A percentile compares a stretch with the other conserved stretches of the same genome.
Conservation (phyloP, 2,329 filamentous ascomycete species). For the Penicillium sp. region DNA sequence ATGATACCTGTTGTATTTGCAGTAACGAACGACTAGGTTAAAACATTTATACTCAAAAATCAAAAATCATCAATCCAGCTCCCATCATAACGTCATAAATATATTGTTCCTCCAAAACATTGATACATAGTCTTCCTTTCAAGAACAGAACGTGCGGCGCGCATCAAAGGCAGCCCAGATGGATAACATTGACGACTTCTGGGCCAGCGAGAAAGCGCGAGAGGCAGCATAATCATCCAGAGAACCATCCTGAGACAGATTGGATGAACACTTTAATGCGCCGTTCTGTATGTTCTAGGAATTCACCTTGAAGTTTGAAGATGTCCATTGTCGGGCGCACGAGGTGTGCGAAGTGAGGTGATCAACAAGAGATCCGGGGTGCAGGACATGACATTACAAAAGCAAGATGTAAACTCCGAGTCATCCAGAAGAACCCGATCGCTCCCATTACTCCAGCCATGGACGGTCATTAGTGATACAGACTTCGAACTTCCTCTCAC, state of each 20-base stretch:
- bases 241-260: too few relatives aligned
- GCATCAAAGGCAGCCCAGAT: neutral
- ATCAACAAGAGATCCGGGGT: neutral
- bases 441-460: neutral
- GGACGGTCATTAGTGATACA: slow-evolving; percentile 4
- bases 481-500: slow-evolving; percentile 21
- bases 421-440: neutral
- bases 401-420: neutral
- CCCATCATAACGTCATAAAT: slow-evolving; percentile 22
- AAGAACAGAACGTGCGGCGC: neutral
- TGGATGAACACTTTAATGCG: neutral
- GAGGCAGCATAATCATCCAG: neutral
- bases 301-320: neutral
- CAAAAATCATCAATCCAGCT: slow-evolving; percentile 19
- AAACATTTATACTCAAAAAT: slow-evolving; percentile 12
- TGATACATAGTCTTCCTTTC: slow-evolving; percentile 6
- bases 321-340: neutral
- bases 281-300: neutral
- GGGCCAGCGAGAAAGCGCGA: neutral
- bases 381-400: neutral
- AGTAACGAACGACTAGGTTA: slow-evolving; percentile 22
- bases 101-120: slow-evolving; percentile 13
- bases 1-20: neutral
- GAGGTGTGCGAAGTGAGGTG: neutral
- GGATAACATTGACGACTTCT: neutral